These are phyloP conservation scores for Buxus sempervirens DNA, from an alignment of 164 flowering plant genomes.

Conservation along the genomic window DNA sequence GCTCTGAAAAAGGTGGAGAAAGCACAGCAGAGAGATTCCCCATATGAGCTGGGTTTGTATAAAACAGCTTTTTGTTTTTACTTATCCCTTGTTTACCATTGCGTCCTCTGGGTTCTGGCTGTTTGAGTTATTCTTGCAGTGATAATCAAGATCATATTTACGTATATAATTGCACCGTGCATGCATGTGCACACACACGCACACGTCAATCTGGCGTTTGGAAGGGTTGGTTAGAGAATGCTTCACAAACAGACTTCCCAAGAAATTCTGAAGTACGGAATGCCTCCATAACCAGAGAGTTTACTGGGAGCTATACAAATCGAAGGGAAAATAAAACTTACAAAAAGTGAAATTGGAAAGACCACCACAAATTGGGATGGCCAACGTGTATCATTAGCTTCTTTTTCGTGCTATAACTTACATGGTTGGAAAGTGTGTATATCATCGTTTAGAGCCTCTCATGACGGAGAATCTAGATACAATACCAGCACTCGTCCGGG, in stretches of 20 bases:
- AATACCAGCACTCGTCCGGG: neutral
- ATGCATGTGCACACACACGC: too few species aligned
- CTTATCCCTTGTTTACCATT: too few species aligned
- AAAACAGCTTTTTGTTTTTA: too few species aligned
- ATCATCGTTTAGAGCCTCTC: neutral
- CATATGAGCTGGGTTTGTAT: too few species aligned
- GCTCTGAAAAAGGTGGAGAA: too few species aligned
- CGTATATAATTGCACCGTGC: too few species aligned
- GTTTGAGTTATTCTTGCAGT: too few species aligned
- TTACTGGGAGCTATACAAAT: neutral
- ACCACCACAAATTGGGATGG: neutral
- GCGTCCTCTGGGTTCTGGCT: too few species aligned
- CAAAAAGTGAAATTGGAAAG: neutral
- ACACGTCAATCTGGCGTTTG: too few species aligned
- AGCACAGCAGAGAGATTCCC: too few species aligned
- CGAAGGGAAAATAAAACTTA: neutral
- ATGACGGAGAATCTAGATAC: neutral
- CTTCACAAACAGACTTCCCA: neutral
- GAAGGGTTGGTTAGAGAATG: too few species aligned
- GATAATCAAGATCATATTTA: too few species aligned
- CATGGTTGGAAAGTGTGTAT: neutral
- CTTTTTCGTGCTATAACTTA: constrained; percentile 4
- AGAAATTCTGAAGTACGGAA: neutral
- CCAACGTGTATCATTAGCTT: neutral
- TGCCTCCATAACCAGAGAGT: neutral